Evolutionary conservation across 176 grass and related monocot species (phyloP).

Genomic region (Carex cristatella): DNA sequence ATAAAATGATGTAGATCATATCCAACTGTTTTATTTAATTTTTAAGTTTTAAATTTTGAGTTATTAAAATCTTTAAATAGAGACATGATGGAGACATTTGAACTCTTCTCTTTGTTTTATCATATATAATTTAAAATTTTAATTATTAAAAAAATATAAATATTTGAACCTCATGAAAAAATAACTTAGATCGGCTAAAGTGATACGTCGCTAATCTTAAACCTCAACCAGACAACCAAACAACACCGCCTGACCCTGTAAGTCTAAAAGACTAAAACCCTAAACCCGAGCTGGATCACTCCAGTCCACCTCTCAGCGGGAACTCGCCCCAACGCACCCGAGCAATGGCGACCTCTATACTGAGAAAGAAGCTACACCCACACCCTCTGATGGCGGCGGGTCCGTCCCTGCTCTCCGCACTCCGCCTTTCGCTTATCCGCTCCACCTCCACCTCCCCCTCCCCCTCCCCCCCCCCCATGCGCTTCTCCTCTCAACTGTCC

Average conservation of each 20-base stretch:
- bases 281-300: not conserved
- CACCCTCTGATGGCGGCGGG: conserved; percentile 18
- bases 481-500: not conserved
- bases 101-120: not conserved
- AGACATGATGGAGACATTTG: no score
- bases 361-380: conserved; percentile 13
- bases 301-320: not conserved
- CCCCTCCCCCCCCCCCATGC: not conserved
- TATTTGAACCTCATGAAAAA: no score
- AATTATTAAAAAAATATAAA: no score
- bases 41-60: no score
- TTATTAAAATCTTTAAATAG: no score
- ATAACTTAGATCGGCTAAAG: no score
- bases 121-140: no score
- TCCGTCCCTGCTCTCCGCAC: not conserved
- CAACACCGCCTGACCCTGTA: no score
- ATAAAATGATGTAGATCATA: no score
- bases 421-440: conserved; percentile 4
- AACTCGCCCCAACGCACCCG: not conserved
- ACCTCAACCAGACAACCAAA: no score
- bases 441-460: not conserved
- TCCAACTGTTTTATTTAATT: no score
- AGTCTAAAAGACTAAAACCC: conserved; percentile 17
- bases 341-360: conserved; percentile 19
- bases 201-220: no score